A percentile compares a stretch with the other conserved stretches of the same genome.
Evolutionary conservation across 306 rosid species (phyloP).

Genomic region (Dryas octopetala): DNA sequence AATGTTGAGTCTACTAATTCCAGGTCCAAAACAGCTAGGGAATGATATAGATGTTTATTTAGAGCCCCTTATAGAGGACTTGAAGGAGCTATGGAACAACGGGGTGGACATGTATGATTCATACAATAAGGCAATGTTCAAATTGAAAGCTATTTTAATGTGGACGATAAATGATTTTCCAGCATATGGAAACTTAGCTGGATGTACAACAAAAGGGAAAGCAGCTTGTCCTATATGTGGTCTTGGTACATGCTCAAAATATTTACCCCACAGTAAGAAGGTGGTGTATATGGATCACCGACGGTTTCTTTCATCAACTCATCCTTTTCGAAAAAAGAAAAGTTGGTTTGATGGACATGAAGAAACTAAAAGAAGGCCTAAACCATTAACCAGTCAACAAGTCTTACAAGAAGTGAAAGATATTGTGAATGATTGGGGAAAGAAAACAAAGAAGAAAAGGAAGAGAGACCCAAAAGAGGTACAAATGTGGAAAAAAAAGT

Average conservation of each 20-base stretch:
- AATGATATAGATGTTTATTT: neutral
- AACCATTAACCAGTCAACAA: neutral
- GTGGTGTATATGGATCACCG: neutral
- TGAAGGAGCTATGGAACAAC: neutral
- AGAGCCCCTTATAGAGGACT: neutral
- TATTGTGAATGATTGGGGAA: slow-evolving; percentile 6
- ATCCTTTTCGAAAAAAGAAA: neutral
- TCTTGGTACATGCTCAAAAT: neutral
- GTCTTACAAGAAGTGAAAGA: neutral
- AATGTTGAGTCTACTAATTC: neutral
- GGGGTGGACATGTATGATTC: neutral
- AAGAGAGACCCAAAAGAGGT: too few species aligned
- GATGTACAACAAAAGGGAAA: slow-evolving; percentile 8
- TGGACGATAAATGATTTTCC: slow-evolving; percentile 7
- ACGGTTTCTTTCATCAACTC: neutral
- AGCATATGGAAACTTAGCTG: neutral
- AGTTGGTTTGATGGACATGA: neutral
- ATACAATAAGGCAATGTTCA: neutral
- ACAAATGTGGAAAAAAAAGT: neutral
- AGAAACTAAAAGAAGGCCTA: neutral
- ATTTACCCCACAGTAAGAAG: neutral
- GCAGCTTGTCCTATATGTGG: neutral
- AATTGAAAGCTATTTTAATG: neutral
- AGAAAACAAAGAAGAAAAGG: neutral
- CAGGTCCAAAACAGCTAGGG: neutral